Evolutionary conservation across 257 asterid species (phyloP).

Genomic region (Ballota nigra): DNA sequence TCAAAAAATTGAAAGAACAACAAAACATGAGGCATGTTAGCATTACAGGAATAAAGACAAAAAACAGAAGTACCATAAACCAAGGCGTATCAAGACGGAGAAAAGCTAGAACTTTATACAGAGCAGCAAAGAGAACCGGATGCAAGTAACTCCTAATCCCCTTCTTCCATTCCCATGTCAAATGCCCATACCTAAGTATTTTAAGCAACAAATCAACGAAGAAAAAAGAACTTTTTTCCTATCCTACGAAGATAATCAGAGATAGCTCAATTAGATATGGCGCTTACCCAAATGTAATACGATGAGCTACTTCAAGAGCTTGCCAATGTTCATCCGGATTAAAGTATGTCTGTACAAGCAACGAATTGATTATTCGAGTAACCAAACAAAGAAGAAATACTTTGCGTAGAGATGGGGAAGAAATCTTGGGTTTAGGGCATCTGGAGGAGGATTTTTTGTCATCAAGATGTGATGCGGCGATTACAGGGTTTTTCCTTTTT

Average conservation of each 20-base stretch:
- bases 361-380: constrained; percentile 44
- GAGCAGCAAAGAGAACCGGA: constrained; percentile 75
- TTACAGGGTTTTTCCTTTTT: constrained; percentile 38
- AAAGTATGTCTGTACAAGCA: constrained; percentile 85
- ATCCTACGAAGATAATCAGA: neutral
- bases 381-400: constrained; percentile 49
- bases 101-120: constrained; percentile 72
- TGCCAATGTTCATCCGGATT: constrained; percentile 99
- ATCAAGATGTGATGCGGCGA: constrained; percentile 3
- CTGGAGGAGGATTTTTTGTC: constrained; percentile 17
- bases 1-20: neutral
- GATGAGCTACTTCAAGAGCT: constrained; percentile 71
- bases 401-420: constrained; percentile 24
- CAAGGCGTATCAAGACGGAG: constrained; percentile 69
- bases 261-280: neutral
- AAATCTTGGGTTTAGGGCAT: constrained; percentile 14
- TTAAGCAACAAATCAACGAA: neutral
- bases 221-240: neutral
- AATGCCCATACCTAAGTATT: constrained; percentile 65
- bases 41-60: neutral
- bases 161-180: constrained; percentile 69
- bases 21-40: neutral
- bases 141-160: constrained; percentile 93
- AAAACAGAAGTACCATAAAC: constrained; percentile 69
- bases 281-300: constrained; percentile 67